Conservation (phyloP, 2,329 filamentous ascomycete species). For the Ophiocordyceps australis region DNA sequence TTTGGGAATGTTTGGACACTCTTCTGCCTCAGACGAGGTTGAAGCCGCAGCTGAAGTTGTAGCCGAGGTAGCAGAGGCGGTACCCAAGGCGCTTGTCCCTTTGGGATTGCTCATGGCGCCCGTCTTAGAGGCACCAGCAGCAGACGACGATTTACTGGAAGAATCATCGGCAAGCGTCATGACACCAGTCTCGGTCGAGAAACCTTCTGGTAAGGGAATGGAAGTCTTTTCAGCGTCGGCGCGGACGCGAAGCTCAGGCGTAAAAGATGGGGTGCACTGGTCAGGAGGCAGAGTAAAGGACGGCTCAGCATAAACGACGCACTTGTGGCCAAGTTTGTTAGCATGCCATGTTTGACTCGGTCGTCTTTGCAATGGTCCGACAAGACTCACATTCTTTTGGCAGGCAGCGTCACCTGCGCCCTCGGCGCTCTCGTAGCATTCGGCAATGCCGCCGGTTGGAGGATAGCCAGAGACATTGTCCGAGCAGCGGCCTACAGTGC, state of each 20-base stretch:
- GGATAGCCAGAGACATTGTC: slow-evolving; percentile 23
- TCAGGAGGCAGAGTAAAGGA: slow-evolving; percentile 17
- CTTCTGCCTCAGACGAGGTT: slow-evolving; percentile 1
- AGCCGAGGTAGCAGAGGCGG: neutral
- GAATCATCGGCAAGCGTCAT: neutral
- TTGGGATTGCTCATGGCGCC: slow-evolving; percentile 5
- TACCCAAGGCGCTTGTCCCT: slow-evolving; percentile 33
- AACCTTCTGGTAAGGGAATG: too few species aligned
- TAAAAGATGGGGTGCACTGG: slow-evolving; percentile 14
- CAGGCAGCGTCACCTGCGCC: slow-evolving; percentile 25
- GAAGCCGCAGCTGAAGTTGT: neutral
- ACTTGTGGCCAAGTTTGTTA: too few species aligned
- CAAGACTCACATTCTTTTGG: slow-evolving; percentile 22
- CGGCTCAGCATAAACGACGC: slow-evolving; percentile 22
- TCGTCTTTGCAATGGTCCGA: too few species aligned
- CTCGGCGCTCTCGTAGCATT: slow-evolving; percentile 21
- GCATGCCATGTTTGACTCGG: too few species aligned
- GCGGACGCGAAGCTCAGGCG: too few species aligned
- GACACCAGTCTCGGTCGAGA: slow-evolving; percentile 1
- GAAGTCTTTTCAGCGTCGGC: too few species aligned
- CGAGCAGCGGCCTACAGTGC: slow-evolving; percentile 22
- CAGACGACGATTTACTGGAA: neutral
- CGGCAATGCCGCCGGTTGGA: slow-evolving; percentile 15
- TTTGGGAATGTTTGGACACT: neutral
- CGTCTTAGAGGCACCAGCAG: slow-evolving; percentile 1